Evolutionary conservation across 2,329 filamentous ascomycete genomes (phyloP).

Genomic region (Bipolaris cookei): DNA sequence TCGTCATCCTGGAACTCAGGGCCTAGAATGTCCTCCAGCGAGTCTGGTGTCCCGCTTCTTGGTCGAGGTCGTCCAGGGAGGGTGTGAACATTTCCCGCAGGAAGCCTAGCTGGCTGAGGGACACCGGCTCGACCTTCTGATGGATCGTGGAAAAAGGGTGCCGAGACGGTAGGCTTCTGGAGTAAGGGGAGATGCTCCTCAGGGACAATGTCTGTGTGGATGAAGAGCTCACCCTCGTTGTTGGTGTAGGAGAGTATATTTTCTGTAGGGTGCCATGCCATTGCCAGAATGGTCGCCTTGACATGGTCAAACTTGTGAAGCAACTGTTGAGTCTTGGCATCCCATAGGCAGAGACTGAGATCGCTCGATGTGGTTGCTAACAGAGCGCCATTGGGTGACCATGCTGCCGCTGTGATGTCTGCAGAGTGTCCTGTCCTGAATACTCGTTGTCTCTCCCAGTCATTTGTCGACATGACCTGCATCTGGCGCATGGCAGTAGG

Average conservation of each 20-base stretch:
- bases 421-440: constrained; percentile 82
- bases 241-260: constrained; percentile 93
- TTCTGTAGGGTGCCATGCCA: constrained; percentile 88
- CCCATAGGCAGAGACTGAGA: constrained; percentile 79
- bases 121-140: constrained; percentile 73
- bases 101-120: constrained; percentile 55
- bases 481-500: constrained; percentile 78
- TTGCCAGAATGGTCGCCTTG: constrained; percentile 76
- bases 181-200: constrained; percentile 57
- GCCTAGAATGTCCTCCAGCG: constrained; percentile 81
- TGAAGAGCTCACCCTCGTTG: constrained; percentile 90
- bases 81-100: constrained; percentile 63
- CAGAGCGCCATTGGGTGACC: constrained; percentile 94
- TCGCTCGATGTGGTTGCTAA: constrained; percentile 69
- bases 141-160: constrained; percentile 85
- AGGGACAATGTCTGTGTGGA: constrained; percentile 73
- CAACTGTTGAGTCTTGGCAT: constrained; percentile 83
- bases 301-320: constrained; percentile 76
- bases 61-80: constrained; percentile 61
- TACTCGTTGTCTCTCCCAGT: constrained; percentile 84
- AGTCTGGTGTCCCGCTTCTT: constrained; percentile 68
- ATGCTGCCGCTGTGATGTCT: constrained; percentile 84
- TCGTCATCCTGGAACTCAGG: constrained; percentile 58
- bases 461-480: constrained; percentile 84
- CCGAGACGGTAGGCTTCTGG: constrained; percentile 67